Evolutionary conservation across 2,329 filamentous ascomycete genomes (phyloP).

Genomic region (Rachicladosporium sp.): DNA sequence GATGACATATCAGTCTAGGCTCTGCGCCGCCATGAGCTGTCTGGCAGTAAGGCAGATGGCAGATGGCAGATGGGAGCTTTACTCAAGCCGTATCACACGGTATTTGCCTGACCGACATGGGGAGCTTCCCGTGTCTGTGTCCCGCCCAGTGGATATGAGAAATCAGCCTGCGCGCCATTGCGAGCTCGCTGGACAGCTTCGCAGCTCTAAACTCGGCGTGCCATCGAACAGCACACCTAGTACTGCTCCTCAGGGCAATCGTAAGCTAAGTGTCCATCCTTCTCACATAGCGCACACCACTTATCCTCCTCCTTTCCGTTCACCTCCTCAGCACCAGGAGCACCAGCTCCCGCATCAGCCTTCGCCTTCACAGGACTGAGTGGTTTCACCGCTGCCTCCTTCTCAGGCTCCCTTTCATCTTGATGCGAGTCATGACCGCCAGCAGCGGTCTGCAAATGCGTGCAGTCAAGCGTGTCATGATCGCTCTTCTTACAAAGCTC

Average conservation of each 20-base stretch:
- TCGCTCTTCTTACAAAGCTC: conserved; percentile 89
- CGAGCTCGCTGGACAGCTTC: too few species aligned
- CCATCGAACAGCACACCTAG: conserved; percentile 13
- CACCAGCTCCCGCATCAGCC: conserved; percentile 2
- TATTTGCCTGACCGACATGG: too few species aligned
- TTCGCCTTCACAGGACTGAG: conserved; percentile 9
- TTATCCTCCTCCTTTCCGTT: conserved; percentile 54
- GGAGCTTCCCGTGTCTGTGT: too few species aligned
- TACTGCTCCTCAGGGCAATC: conserved; percentile 29
- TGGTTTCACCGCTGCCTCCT: conserved; percentile 6
- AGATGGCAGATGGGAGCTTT: too few species aligned
- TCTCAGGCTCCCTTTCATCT: conserved; percentile 4
- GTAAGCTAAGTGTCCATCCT: conserved; percentile 81
- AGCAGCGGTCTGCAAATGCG: conserved; percentile 23
- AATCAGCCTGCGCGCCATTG: too few species aligned
- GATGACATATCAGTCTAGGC: too few species aligned
- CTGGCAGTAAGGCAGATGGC: too few species aligned
- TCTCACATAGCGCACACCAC: conserved; percentile 95
- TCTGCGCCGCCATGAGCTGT: too few species aligned
- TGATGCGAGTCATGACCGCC: conserved; percentile 3
- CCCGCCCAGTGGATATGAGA: too few species aligned
- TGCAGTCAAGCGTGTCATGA: conserved; percentile 89
- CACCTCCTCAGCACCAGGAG: conserved; percentile 13
- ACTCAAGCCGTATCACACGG: too few species aligned
- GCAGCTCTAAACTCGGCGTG: background rate